phyloP scores from a whole-genome alignment of 495 filamentous ascomycete species.

The Penicillium soppii region DNA sequence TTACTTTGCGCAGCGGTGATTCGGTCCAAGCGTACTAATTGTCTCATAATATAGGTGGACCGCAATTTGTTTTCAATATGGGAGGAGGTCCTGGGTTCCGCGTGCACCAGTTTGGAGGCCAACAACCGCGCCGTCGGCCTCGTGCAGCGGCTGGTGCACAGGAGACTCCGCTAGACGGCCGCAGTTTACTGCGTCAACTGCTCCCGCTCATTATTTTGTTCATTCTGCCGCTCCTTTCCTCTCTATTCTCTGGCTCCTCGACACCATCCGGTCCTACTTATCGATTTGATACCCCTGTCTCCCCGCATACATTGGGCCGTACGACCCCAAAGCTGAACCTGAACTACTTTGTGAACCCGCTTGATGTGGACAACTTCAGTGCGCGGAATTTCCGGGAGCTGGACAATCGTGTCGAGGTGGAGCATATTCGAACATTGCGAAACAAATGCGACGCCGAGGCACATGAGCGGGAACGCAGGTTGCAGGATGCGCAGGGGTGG shows the following conservation, averaged over 20 bases:
- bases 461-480: conserved; percentile 57
- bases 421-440: conserved; percentile 63
- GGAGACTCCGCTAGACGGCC: conserved; percentile 46
- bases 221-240: conserved; percentile 80
- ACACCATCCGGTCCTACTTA: conserved; percentile 63
- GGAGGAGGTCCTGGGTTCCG: conserved; percentile 78
- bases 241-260: conserved; percentile 66
- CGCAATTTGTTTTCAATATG: conserved; percentile 89
- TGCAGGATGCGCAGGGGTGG: conserved; percentile 85
- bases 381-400: conserved; percentile 65
- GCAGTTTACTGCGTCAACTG: conserved; percentile 57
- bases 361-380: conserved; percentile 68
- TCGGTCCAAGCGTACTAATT: background rate
- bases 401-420: conserved; percentile 72
- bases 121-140: conserved; percentile 65
- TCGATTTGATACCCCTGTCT: conserved; percentile 63
- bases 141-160: conserved; percentile 57
- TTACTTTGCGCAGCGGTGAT: background rate
- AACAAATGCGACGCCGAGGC: conserved; percentile 72
- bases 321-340: conserved; percentile 68
- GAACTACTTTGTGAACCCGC: conserved; percentile 81
- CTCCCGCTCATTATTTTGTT: conserved; percentile 88
- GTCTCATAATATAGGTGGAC: conserved; percentile 50
- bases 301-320: conserved; percentile 70
- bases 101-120: conserved; percentile 83